phyloP scores from a whole-genome alignment of 2,329 filamentous ascomycete species.

The Aspergillus glaucus region DNA sequence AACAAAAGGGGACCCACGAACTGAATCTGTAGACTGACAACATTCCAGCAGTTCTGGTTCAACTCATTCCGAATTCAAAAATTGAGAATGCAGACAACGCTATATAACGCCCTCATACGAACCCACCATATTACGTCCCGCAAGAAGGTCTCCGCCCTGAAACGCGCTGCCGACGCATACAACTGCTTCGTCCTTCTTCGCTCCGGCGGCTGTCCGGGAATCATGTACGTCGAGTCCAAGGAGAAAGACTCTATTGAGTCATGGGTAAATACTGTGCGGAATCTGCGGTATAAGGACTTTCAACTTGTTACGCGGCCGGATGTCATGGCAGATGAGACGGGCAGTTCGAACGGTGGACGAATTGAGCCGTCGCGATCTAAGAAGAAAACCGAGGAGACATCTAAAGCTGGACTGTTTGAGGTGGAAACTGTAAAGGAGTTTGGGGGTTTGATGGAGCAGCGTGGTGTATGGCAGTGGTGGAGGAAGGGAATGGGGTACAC shows the following conservation, averaged over 20 bases:
- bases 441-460: conserved; percentile 53
- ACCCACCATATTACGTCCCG: conserved; percentile 78
- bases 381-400: not conserved
- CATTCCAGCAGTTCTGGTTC: not conserved
- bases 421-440: conserved; percentile 61
- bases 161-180: conserved; percentile 56
- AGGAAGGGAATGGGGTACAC: conserved; percentile 57
- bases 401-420: conserved; percentile 45
- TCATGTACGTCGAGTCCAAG: conserved; percentile 68
- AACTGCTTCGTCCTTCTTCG: conserved; percentile 60
- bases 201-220: conserved; percentile 62
- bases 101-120: conserved; percentile 59
- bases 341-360: not conserved
- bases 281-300: conserved; percentile 66
- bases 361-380: conserved; percentile 1
- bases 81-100: conserved; percentile 10
- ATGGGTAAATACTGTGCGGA: conserved; percentile 61
- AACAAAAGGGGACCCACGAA: not conserved
- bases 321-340: conserved; percentile 18
- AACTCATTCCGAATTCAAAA: not conserved
- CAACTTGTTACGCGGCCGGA: conserved; percentile 55
- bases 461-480: conserved; percentile 61
- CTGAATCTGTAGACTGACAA: not conserved
- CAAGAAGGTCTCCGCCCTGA: conserved; percentile 63
- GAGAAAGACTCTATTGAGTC: conserved; percentile 49